Percentiles rank a stretch among this genome's conserved stretches.
phyloP scores from a whole-genome alignment of 371 early-diverging fungal genomes.

The Mucor irregularis region DNA sequence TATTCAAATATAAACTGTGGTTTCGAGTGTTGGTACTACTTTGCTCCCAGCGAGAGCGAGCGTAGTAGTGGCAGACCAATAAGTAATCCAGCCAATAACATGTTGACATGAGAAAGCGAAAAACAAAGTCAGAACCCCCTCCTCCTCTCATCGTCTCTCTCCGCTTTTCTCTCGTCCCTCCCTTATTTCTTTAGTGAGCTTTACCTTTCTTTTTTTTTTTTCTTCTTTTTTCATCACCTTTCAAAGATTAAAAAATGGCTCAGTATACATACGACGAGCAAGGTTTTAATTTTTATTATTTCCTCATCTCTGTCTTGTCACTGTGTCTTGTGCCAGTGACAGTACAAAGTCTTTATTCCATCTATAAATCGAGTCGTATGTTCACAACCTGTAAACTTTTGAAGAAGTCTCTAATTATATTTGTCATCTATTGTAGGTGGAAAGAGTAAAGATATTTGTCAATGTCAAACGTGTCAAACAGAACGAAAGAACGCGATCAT shows the following conservation, averaged over 20 bases:
- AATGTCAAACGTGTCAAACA: conserved; percentile 25
- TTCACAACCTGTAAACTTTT: neutral
- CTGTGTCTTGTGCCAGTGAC: conserved; percentile 84
- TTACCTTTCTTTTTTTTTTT: too few relatives aligned
- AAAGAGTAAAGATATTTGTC: conserved; percentile 17
- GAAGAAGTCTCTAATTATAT: too few relatives aligned
- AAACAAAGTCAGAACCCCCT: neutral
- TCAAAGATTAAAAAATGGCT: conserved; percentile 29
- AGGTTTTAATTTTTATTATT: conserved; percentile 94
- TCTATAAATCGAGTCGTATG: conserved; percentile 50
- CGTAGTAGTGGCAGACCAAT: neutral
- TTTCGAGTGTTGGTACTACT: too few relatives aligned
- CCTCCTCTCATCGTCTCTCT: too few relatives aligned
- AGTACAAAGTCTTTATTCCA: conserved; percentile 46
- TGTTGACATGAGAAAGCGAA: conserved; percentile 8
- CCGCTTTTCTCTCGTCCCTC: neutral
- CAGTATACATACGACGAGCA: conserved; percentile 93
- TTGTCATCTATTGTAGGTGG: neutral
- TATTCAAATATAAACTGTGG: too few relatives aligned
- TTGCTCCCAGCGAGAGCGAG: too few relatives aligned
- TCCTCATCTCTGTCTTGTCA: conserved; percentile 80
- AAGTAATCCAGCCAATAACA: conserved; percentile 4
- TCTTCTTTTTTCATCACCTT: neutral
- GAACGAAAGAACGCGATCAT: conserved; percentile 20
- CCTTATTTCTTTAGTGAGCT: conserved; percentile 3